A percentile compares a stretch with the other conserved stretches of the same genome.
Evolutionary conservation across 1,284 basidiomycete species (phyloP).

Genomic region (Ustilago hordei): DNA sequence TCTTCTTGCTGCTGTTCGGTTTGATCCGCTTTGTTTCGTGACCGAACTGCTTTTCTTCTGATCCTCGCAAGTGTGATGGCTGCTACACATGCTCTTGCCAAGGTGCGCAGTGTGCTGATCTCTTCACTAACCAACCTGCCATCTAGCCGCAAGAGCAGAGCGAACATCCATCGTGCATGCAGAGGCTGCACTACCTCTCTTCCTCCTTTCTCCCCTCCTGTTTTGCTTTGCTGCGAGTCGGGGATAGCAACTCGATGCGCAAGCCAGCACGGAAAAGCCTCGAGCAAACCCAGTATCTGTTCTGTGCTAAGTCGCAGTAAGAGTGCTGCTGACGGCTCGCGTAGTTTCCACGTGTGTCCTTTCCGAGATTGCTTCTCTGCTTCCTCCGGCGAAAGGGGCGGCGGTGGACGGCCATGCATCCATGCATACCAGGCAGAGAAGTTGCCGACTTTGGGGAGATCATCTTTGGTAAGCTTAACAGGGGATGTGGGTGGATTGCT

Average conservation of each 20-base stretch:
- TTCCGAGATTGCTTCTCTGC: conserved; percentile 18
- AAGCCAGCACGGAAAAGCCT: conserved; percentile 49
- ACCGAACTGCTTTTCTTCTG: conserved; percentile 31
- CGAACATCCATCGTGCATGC: conserved; percentile 86
- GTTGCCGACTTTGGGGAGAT: conserved; percentile 39
- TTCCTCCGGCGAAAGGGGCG: conserved; percentile 13
- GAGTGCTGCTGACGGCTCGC: conserved; percentile 25
- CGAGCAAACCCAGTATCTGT: conserved; percentile 48
- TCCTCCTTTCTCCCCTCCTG: background rate
- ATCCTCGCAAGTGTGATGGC: conserved; percentile 71
- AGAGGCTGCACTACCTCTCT: conserved; percentile 74
- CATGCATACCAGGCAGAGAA: conserved; percentile 46
- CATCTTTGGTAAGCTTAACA: conserved; percentile 32
- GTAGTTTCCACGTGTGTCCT: conserved; percentile 25
- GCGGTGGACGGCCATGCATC: conserved; percentile 45
- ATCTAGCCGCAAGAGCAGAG: conserved; percentile 80
- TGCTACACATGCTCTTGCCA: conserved; percentile 80
- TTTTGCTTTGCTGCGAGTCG: conserved; percentile 14
- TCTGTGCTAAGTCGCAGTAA: conserved; percentile 36
- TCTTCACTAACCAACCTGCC: conserved; percentile 81
- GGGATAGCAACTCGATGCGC: conserved; percentile 21
- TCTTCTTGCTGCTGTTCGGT: conserved; percentile 16
- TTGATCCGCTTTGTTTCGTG: conserved; percentile 8
- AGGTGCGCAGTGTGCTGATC: conserved; percentile 79
- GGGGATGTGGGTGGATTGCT: conserved; percentile 39